phyloP scores from a whole-genome alignment of 1,139 yeast genomes.

The Maudiozyma humilis region DNA sequence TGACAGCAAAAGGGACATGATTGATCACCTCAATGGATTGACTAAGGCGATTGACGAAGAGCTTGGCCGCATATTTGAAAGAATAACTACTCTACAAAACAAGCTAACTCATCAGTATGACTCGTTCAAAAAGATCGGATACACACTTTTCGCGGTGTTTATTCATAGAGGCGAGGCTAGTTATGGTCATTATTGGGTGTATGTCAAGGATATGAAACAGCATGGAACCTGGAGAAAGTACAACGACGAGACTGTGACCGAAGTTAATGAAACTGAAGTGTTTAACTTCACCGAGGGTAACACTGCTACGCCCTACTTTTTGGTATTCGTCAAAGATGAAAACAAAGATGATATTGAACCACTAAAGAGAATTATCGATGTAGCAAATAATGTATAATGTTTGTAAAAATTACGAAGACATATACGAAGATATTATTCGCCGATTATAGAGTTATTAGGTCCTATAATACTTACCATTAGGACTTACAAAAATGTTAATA shows the following conservation, averaged over 20 bases:
- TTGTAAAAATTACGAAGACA: not conserved
- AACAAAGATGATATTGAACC: constrained; percentile 60
- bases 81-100: constrained; percentile 38
- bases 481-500: too few relatives aligned
- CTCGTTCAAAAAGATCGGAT: constrained; percentile 55
- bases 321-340: constrained; percentile 71
- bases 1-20: constrained; percentile 14
- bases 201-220: constrained; percentile 65
- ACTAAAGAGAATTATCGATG: constrained; percentile 39
- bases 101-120: constrained; percentile 53
- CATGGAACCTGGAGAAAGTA: constrained; percentile 68
- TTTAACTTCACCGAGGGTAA: constrained; percentile 60
- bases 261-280: constrained; percentile 67
- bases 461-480: too few relatives aligned
- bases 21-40: constrained; percentile 31
- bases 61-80: constrained; percentile 33
- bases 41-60: constrained; percentile 34
- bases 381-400: too few relatives aligned
- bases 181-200: constrained; percentile 95
- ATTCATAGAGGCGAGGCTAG: constrained; percentile 94
- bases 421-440: not conserved
- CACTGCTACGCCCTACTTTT: constrained; percentile 88
- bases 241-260: constrained; percentile 84
- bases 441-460: too few relatives aligned
- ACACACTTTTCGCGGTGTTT: constrained; percentile 81